Evolutionary conservation across 2,329 filamentous ascomycete genomes (phyloP), one percentile per base, ranked within the genome.

Genomic region (Harringtonia lauricola): DNA sequence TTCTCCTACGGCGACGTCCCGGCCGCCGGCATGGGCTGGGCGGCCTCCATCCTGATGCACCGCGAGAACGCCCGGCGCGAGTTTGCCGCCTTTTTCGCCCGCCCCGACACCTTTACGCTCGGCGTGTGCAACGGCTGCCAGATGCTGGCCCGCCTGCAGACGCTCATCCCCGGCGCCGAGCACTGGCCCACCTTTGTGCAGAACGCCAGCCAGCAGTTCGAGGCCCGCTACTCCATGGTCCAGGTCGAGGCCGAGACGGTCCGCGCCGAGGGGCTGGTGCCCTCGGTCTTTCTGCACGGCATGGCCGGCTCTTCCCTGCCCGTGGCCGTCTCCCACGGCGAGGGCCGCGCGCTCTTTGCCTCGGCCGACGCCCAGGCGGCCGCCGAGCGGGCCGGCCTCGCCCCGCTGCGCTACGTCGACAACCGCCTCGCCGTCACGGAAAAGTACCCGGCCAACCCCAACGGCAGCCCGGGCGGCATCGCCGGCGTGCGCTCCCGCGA

Each of bases 61-160:
- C 26, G 41, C 21, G 75, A 82, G 45, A 81, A 82, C 35, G 73
- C 75, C 2, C 79, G 88, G 35, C 71, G 73, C 45, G 84, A 90
- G 53, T 95, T 96, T 65, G 70, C 83, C 55, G 64, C 68, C 39
- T 96, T 95, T 74, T 96, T 96, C 67, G 74, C 80, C 52, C 79
- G 92, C 26, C 76, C 81, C 34, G 87, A 95, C 59, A 96, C 92
- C 0, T 96, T 98, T 63, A 73, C 87, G 0, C 74, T 98, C 1
- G 92, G 92, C 54, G 87, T 96, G 29, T 96, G 92, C 74, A 98
- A 98, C 60, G 92, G 92, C 41, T 96, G 92, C 59, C 92, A 98
- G 64, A 94, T 96, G 78, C 70, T 96, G 34, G 84, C 83, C 7
- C 79, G 87, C 41, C 68, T 94, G 64, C 86, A 86, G 57, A 79